phyloP scores from a whole-genome alignment of 495 filamentous ascomycete genomes.

The Podospora pseudocomata region DNA sequence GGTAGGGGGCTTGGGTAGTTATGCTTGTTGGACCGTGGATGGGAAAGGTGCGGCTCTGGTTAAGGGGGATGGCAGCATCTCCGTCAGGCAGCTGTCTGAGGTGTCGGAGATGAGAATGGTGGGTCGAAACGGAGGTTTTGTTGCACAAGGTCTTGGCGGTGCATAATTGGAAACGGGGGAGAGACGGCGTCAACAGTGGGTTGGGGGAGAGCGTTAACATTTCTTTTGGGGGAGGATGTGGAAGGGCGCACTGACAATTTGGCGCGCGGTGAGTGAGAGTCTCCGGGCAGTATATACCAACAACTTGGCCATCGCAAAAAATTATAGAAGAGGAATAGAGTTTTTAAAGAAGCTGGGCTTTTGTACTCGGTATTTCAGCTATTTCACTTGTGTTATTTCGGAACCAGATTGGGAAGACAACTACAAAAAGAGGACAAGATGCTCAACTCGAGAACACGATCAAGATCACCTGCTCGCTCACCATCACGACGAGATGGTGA shows the following conservation, averaged over 20 bases:
- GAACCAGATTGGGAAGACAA: too few species aligned
- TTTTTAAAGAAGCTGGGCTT: too few species aligned
- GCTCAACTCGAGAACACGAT: neutral
- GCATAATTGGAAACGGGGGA: neutral
- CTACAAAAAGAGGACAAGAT: too few species aligned
- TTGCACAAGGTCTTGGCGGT: neutral
- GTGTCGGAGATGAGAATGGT: neutral
- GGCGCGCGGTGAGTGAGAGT: neutral
- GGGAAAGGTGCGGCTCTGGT: neutral
- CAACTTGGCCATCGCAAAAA: too few species aligned
- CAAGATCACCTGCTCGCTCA: slow-evolving; percentile 5
- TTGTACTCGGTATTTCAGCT: too few species aligned
- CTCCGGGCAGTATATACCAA: too few species aligned
- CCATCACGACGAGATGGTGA: slow-evolving; percentile 14
- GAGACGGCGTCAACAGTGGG: neutral
- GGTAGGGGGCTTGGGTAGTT: neutral
- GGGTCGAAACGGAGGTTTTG: neutral
- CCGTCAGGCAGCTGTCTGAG: neutral
- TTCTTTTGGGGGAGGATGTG: neutral
- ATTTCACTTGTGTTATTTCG: too few species aligned
- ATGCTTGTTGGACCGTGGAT: neutral
- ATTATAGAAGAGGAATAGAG: too few species aligned
- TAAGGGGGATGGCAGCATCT: neutral
- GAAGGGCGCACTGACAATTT: neutral
- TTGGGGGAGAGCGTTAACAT: neutral